Evolutionary conservation across 768 basidiomycete genomes (phyloP), one percentile per base, ranked within the genome.

Genomic region (Boletus rubescentipes): DNA sequence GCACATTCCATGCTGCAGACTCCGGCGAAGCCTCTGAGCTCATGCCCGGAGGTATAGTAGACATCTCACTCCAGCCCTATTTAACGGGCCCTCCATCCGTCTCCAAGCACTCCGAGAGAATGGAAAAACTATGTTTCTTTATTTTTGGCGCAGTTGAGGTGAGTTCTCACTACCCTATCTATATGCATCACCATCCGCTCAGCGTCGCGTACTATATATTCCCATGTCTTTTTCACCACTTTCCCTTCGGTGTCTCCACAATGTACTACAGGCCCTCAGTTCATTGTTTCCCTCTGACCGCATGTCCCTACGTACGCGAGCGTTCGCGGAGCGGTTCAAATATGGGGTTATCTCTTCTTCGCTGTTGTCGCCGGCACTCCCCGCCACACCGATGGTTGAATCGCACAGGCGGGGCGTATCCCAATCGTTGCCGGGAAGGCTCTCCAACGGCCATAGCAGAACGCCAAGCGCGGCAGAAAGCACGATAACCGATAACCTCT

Each of bases 341-440:
- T 91, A 91, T 77, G 83, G 82, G 54, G 81, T 91, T 4, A 90
- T 91, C 54, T 89, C 89, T 4, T 91, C 89, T 3, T 83, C 88
- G 9, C 75, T 91, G 9, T 77, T 91, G n/a, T 81, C 87, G 4
- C 68, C 82, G 3, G 73, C 81, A 48, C 74, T 85, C 51, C 63
- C 83, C 37, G 59, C 79, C 30, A 70, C 79, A n/a, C 61, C 58
- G 59, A 67, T 59, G 44, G 40, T 48, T 41, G 70, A 59, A 52
- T 62, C 53, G 14, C 69, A 60, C 42, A 69, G 76, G 36, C 65
- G 70, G 39, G 61, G 72, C 49, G 52, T 61, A 48, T 67, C 73
- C 23, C 68, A 71, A n/a, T 64, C 72, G 7, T 63, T 83, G 53
- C 81, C 83, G 16, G 81, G 83, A 2, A 75, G 76, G 37, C 72